phyloP scores from a whole-genome alignment of 108 stramenopile species.

The Cyclotella distinguenda region DNA sequence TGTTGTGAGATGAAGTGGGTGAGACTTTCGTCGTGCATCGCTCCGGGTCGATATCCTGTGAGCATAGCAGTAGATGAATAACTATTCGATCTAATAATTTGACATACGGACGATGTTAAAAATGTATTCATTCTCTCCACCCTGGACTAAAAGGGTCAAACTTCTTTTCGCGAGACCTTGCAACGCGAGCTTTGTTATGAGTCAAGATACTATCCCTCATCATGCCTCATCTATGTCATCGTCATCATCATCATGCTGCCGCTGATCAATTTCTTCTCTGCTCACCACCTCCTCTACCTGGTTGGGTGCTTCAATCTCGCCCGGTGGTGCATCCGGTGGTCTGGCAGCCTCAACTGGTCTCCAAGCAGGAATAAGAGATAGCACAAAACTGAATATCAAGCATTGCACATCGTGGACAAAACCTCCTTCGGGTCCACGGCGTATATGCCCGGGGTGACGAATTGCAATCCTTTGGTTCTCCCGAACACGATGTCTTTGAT shows the following conservation, averaged over 20 bases:
- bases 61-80: no score
- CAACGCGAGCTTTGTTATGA: no score
- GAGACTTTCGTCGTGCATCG: no score
- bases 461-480: neutral
- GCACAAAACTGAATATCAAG: constrained; percentile 38
- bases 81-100: no score
- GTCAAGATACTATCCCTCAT: no score
- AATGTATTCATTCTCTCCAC: no score
- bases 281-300: neutral
- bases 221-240: neutral
- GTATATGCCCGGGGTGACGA: constrained; percentile 4
- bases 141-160: no score
- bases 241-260: neutral
- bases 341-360: constrained; percentile 33
- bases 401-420: constrained; percentile 33
- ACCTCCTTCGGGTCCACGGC: constrained; percentile 32
- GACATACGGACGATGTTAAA: no score
- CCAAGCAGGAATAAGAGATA: constrained; percentile 48
- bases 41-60: no score
- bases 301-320: neutral
- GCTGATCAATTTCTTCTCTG: neutral
- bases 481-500: neutral
- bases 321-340: constrained; percentile 7
- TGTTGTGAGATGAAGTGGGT: no score
- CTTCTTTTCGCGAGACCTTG: no score